A percentile compares a stretch with the other conserved stretches of the same genome.
Conservation (phyloP, 768 basidiomycete genomes). For the Amanita pallidorosea region DNA sequence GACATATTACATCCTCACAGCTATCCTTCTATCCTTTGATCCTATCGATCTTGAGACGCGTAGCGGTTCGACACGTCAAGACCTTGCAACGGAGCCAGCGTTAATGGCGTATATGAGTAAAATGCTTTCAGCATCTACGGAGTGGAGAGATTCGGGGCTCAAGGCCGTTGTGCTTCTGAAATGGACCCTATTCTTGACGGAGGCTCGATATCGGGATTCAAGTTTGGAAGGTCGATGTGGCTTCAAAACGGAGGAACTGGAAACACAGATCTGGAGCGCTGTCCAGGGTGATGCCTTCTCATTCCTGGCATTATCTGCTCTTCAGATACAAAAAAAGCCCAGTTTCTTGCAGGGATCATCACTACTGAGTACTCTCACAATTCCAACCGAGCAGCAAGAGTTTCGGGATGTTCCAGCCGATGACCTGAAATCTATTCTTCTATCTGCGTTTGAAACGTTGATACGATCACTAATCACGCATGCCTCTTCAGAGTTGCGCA, state of each 20-base stretch:
- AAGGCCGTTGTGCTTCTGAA: conserved; percentile 71
- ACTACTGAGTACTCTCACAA: conserved; percentile 21
- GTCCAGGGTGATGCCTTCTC: conserved; percentile 76
- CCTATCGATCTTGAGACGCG: conserved; percentile 42
- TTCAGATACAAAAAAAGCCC: conserved; percentile 40
- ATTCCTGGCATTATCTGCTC: conserved; percentile 52
- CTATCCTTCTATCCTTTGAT: conserved; percentile 59
- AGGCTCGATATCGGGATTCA: conserved; percentile 58
- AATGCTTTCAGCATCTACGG: conserved; percentile 36
- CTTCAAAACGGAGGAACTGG: conserved; percentile 69
- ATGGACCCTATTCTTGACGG: conserved; percentile 81
- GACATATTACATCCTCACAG: conserved; percentile 56
- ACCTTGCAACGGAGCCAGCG: conserved; percentile 32
- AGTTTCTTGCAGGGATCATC: conserved; percentile 23
- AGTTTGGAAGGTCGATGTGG: conserved; percentile 53
- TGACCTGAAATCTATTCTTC: conserved; percentile 43
- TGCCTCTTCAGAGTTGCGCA: conserved; percentile 71
- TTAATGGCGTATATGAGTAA: conserved; percentile 50
- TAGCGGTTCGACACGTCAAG: conserved; percentile 34
- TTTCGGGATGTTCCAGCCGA: conserved; percentile 33
- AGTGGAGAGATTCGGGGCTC: conserved; percentile 63
- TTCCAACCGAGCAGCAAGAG: conserved; percentile 30
- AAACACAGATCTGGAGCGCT: conserved; percentile 72
- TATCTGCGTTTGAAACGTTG: conserved; percentile 60
- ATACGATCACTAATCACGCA: conserved; percentile 63